phyloP scores from a whole-genome alignment of 352 stramenopile species.

The Plasmopara viticola region DNA sequence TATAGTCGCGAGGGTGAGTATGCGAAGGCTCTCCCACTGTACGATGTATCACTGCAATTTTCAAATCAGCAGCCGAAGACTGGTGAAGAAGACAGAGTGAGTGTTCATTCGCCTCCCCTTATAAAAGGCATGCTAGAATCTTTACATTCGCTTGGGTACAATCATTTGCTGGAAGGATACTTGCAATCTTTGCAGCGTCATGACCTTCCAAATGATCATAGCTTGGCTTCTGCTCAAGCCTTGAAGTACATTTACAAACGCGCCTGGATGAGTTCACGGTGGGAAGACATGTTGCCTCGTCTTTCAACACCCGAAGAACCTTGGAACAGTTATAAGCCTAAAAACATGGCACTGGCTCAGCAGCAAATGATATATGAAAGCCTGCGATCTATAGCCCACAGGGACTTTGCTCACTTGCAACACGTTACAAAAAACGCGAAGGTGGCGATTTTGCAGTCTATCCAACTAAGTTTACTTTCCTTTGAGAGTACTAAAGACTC shows the following conservation, averaged over 20 bases:
- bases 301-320: conserved; percentile 7
- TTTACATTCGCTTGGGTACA: conserved; percentile 61
- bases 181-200: conserved; percentile 29
- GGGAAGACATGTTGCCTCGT: conserved; percentile 38
- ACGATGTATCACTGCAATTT: conserved; percentile 66
- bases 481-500: conserved; percentile 67
- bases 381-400: conserved; percentile 52
- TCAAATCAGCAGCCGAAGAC: conserved; percentile 8
- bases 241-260: conserved; percentile 68
- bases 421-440: conserved; percentile 37
- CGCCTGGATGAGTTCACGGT: conserved; percentile 77
- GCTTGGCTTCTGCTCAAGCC: conserved; percentile 12
- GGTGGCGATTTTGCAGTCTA: conserved; percentile 36
- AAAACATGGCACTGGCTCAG: conserved; percentile 17
- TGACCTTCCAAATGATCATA: background rate
- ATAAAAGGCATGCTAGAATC: conserved; percentile 54
- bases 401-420: conserved; percentile 35
- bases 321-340: conserved; percentile 3
- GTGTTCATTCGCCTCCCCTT: conserved; percentile 8
- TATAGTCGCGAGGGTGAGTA: conserved; percentile 66
- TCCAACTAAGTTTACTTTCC: conserved; percentile 57
- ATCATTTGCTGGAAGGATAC: conserved; percentile 61
- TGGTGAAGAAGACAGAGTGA: conserved; percentile 2
- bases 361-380: conserved; percentile 49
- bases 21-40: conserved; percentile 57